Conservation (phyloP, 345 rosid species). For the Angophora floribunda region DNA sequence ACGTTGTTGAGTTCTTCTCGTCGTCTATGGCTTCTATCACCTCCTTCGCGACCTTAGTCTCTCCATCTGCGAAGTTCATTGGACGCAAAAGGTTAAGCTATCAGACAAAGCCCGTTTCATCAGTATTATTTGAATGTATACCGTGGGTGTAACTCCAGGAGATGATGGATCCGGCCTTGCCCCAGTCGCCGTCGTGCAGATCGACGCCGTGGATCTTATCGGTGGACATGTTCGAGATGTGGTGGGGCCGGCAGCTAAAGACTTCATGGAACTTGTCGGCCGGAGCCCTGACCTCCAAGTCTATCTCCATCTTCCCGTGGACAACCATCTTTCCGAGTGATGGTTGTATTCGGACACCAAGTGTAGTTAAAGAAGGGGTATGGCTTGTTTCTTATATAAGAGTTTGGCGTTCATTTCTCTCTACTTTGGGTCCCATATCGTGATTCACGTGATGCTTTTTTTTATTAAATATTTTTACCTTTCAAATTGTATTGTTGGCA, state of each 20-base stretch:
- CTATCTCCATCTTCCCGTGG: slow-evolving; percentile 16
- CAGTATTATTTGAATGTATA: neutral
- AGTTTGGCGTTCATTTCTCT: too few relatives aligned
- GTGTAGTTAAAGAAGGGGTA: too few relatives aligned
- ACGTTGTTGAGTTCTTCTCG: slow-evolving; percentile 14
- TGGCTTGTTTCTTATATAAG: too few relatives aligned
- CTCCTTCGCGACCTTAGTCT: slow-evolving; percentile 14
- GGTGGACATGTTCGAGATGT: slow-evolving; percentile 6
- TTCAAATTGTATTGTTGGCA: too few relatives aligned
- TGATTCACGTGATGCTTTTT: too few relatives aligned
- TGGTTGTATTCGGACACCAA: too few relatives aligned
- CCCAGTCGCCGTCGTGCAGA: slow-evolving; percentile 28
- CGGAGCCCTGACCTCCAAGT: slow-evolving; percentile 18
- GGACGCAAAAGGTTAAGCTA: too few relatives aligned
- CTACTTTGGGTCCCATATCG: too few relatives aligned
- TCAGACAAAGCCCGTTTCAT: neutral
- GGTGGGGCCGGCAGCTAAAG: slow-evolving; percentile 31
- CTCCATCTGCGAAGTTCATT: slow-evolving; percentile 5
- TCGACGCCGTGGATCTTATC: slow-evolving; percentile 9
- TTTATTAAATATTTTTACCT: too few relatives aligned
- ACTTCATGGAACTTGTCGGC: slow-evolving; percentile 27
- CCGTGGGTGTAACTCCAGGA: slow-evolving; percentile 21
- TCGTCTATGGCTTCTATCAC: slow-evolving; percentile 25
- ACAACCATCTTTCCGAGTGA: neutral
- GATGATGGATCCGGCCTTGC: slow-evolving; percentile 14